A percentile compares a stretch with the other conserved stretches of the same genome.
Evolutionary conservation across 2,329 filamentous ascomycete species (phyloP).

Genomic region (Ophiobolus disseminans): DNA sequence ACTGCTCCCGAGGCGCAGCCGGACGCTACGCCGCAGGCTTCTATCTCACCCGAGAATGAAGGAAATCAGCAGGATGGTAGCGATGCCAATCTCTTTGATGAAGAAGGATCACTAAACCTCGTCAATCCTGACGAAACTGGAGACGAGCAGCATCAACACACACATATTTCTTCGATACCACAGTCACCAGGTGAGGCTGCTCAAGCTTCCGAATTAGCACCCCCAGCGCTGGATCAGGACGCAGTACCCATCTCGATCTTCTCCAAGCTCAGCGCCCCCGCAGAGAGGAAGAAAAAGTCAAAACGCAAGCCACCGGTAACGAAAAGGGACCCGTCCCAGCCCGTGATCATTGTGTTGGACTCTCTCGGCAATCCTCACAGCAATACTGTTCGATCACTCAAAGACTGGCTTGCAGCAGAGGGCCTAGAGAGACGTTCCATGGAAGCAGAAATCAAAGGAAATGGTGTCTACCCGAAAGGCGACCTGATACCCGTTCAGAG

Average conservation of each 20-base stretch:
- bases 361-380: slow-evolving; percentile 72
- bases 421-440: slow-evolving; percentile 67
- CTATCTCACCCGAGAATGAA: background rate
- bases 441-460: slow-evolving; percentile 53
- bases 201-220: no score
- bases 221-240: no score
- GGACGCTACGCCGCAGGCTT: no score
- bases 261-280: slow-evolving; percentile 9
- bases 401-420: slow-evolving; percentile 79
- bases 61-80: slow-evolving; percentile 8
- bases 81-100: slow-evolving; percentile 30
- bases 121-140: slow-evolving; percentile 30
- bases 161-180: background rate
- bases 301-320: slow-evolving; percentile 24
- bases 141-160: background rate
- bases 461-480: slow-evolving; percentile 71
- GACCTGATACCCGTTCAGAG: slow-evolving; percentile 75
- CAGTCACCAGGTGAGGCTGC: no score
- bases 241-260: slow-evolving; percentile 8
- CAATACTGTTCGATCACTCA: slow-evolving; percentile 70
- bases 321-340: slow-evolving; percentile 50
- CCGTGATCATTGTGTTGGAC: slow-evolving; percentile 85
- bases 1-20: no score
- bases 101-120: slow-evolving; percentile 26
- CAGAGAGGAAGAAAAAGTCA: slow-evolving; percentile 32